Base-by-base conservation (phyloP, 1,284 basidiomycete species). In the Trametes polyzona region DNA sequence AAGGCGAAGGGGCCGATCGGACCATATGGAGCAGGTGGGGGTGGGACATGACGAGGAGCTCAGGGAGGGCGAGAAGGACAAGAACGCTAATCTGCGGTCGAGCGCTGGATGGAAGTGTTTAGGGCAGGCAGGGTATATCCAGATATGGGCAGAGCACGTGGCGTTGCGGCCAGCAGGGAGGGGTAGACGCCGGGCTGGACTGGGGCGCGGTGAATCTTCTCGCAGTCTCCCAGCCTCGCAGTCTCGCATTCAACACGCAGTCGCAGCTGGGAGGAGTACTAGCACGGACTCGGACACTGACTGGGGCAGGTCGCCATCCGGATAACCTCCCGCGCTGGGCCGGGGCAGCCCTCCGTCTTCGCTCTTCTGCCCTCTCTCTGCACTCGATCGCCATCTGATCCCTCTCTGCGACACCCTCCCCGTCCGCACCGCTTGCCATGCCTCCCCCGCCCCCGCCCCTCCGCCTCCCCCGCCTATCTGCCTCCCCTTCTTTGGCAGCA, bases 381-480 rank as follows among this genome's bases (percentile, higher is more conserved):
- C 41, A 48, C 33, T n/a, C 44, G 52, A 52, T 50, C 57, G 48
- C 54, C 46, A 57, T 59, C 54, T 57, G 51, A 58, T 58, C 44
- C 55, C 40, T 51, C 52, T 50, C 56, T 62, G 69, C 67, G 67
- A 70, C 64, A 70, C 70, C 69, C 23, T 63, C 62, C 19, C 23
- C 67, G 4, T 65, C 65, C 11, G 8, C 67, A 17, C 19, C 68
- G 7, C 66, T 64, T 12, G 37, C 68, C 66, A 69, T 69, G 66
- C 58, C 71, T 57, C 71, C 68, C 26, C 67, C 63, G 16, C 65
- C 69, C 8, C 67, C 67, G 41, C 62, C 67, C 39, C 52, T 16
- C 47, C 68, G 2, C 68, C 69, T 3, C 71, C 70, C 1, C 72
- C 66, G 27, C 66, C 65, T 43, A 60, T 67, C 47, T 73, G 66